Evolutionary conservation across 805 yeast genomes (phyloP), one percentile per base, ranked within the genome.

Genomic region (Yamadazyma sp.): DNA sequence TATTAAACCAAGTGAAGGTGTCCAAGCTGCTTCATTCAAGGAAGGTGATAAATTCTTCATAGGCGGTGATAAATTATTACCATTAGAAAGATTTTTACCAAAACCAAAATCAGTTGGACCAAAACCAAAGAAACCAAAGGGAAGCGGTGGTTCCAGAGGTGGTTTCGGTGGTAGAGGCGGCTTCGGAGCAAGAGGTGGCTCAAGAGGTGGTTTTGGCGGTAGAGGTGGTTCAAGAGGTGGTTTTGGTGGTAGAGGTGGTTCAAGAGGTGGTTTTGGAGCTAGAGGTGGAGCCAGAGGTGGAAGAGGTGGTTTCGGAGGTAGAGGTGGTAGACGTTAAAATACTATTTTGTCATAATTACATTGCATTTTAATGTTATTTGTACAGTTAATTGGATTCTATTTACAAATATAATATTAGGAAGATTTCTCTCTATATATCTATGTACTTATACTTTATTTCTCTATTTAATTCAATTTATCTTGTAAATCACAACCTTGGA

Each of bases 1-100:
- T 24, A 81, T 93, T 51, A 93, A 93, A 69, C 93, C 97, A 39
- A 73, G 85, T 34, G 98, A 93, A 58, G 99, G 99, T 57, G 93
- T 93, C 35, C 93, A 85, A 60, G 96, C 98, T 37, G 65, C 76
- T 23, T 86, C 96, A 35, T 93, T 93, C 76, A 87, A 87, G 65
- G 84, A 78, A 30, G 98, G 98, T 50, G 98, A 93, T 65, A 89
- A 89, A 68, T 91, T 93, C 61, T 93, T 68, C 71, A 93, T 93
- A 65, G 95, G 89, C 40, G 86, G 94, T 36, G 98, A 93, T 66
- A 93, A 93, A 67, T 74, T 93, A 49, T 78, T 93, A 48, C 99
- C 99, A 30, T 69, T 93, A 47, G 98, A 93, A 55, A 81, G 98
- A 71, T 93, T 93, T 70, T 73, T 93, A 63, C 99, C 99, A 47